Percentiles rank a stretch among this genome's conserved stretches.
Evolutionary conservation across 495 filamentous ascomycete genomes (phyloP).

Genomic region (Penicillium goetzii): DNA sequence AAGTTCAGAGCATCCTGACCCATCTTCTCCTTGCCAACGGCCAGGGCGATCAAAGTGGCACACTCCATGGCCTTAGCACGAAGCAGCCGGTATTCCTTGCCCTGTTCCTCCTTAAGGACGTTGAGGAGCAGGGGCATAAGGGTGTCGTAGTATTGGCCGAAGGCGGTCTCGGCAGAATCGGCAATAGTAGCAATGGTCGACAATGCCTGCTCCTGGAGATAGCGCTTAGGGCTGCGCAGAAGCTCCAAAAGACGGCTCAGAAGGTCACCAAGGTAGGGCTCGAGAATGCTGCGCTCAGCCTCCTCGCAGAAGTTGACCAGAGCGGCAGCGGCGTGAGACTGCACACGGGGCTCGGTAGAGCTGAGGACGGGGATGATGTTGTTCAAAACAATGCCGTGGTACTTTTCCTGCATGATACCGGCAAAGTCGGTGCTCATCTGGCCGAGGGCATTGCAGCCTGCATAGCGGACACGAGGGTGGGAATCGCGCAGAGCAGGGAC

Average conservation of each 20-base stretch:
- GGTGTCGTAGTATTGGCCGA: conserved; percentile 92
- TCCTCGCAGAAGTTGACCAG: conserved; percentile 99
- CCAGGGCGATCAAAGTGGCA: conserved; percentile 93
- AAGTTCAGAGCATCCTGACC: conserved; percentile 82
- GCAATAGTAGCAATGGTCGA: conserved; percentile 99
- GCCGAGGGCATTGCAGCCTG: conserved; percentile 97
- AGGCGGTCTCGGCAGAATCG: conserved; percentile 93
- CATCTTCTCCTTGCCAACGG: conserved; percentile 91
- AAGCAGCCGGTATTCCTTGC: conserved; percentile 88
- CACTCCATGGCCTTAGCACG: conserved; percentile 99
- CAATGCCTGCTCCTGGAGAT: conserved; percentile 96
- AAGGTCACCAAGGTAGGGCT: conserved; percentile 91
- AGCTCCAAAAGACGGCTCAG: conserved; percentile 80
- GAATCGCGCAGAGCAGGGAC: conserved; percentile 88
- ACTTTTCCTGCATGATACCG: conserved; percentile 97
- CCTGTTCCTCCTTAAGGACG: conserved; percentile 83
- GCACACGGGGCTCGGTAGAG: conserved; percentile 88
- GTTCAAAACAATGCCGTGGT: conserved; percentile 79
- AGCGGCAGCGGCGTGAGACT: conserved; percentile 95
- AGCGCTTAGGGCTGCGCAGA: conserved; percentile 86
- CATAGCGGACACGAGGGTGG: conserved; percentile 95
- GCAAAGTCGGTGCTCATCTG: conserved; percentile 99
- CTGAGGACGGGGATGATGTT: conserved; percentile 92
- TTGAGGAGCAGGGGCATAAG: conserved; percentile 94
- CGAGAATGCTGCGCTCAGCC: conserved; percentile 87